Conservation (phyloP, 192 early-diverging fungal species). For the Gonapodya sp. region DNA sequence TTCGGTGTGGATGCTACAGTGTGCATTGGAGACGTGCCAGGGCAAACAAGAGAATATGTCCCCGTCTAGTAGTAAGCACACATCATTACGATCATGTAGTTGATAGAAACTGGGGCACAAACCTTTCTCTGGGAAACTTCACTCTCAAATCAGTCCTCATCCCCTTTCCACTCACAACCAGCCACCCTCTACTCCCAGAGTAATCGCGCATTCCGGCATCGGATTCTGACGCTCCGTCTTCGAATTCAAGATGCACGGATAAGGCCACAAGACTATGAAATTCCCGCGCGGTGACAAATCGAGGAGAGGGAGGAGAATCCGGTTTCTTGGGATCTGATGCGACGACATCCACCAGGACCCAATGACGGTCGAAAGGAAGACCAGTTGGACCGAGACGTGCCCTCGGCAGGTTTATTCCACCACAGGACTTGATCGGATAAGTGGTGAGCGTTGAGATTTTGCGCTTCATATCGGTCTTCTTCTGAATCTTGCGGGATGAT, state of each 20-base stretch:
- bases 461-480: no score
- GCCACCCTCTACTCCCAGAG: not conserved
- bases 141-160: not conserved
- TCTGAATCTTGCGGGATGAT: no score
- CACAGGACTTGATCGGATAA: not conserved
- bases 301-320: not conserved
- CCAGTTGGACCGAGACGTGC: not conserved
- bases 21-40: no score
- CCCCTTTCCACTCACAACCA: not conserved
- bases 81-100: no score
- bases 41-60: no score
- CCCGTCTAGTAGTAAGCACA: no score
- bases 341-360: not conserved
- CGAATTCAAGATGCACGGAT: not conserved
- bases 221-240: not conserved
- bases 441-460: no score
- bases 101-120: no score
- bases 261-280: not conserved
- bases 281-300: not conserved
- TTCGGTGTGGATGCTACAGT: not conserved
- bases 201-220: not conserved
- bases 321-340: no score
- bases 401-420: not conserved
- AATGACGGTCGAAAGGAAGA: not conserved
- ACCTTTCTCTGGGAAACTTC: not conserved